These are phyloP conservation scores for Penicillium sp. DNA, from an alignment of 2,329 filamentous ascomycete species.

Conservation along the genomic window DNA sequence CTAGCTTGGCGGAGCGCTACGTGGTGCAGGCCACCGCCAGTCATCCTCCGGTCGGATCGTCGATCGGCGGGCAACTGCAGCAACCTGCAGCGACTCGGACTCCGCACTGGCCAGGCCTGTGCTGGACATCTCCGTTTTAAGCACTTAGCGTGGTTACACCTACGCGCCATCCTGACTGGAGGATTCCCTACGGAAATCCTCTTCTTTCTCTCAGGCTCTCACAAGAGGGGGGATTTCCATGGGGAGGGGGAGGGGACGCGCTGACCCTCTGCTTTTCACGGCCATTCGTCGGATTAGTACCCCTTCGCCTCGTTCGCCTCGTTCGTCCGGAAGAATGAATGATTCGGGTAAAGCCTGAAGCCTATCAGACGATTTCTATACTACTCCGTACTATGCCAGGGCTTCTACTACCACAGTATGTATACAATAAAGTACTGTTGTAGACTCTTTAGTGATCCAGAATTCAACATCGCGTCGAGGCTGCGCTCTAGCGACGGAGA, in stretches of 20 bases:
- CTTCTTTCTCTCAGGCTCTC: not conserved
- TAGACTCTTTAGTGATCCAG: not conserved
- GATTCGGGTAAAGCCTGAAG: not conserved
- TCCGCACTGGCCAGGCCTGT: constrained; percentile 4
- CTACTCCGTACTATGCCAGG: not conserved
- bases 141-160: constrained; percentile 32
- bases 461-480: not conserved
- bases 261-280: not conserved
- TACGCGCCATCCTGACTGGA: constrained; percentile 24
- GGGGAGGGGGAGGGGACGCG: not conserved
- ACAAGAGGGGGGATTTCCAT: constrained; percentile 5
- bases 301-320: not conserved
- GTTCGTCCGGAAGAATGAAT: not conserved
- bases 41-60: constrained; percentile 36
- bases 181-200: not conserved
- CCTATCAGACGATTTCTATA: not conserved
- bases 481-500: not conserved
- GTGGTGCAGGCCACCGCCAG: constrained; percentile 33
- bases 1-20: constrained; percentile 25
- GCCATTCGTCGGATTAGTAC: constrained; percentile 4
- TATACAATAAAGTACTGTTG: not conserved
- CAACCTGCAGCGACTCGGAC: constrained; percentile 2
- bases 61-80: constrained; percentile 35
- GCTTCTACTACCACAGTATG: not conserved
- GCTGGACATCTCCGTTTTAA: not conserved